phyloP scores from a whole-genome alignment of 2,329 filamentous ascomycete genomes.

The Fusarium coicis region DNA sequence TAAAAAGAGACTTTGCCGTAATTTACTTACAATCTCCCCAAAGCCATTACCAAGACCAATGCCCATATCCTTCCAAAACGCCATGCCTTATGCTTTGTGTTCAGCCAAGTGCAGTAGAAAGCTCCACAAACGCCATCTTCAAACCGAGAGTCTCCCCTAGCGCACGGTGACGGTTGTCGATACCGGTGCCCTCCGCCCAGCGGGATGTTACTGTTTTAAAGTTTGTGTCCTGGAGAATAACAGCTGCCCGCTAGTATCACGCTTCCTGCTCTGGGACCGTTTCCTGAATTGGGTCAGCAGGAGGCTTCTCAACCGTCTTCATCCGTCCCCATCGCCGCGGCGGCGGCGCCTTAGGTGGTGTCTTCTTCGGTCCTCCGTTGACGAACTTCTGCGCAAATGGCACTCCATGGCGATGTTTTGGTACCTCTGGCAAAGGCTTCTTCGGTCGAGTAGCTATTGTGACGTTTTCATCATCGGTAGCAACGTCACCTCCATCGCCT shows the following conservation, averaged over 20 bases:
- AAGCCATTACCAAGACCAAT: not conserved
- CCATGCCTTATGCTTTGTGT: slow-evolving; percentile 36
- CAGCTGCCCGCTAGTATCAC: not conserved
- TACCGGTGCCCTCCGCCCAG: slow-evolving; percentile 5
- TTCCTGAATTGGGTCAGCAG: slow-evolving; percentile 45
- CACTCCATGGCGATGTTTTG: slow-evolving; percentile 65
- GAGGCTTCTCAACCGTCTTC: slow-evolving; percentile 48
- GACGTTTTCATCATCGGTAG: slow-evolving; percentile 36
- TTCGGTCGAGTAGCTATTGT: slow-evolving; percentile 50
- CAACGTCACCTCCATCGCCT: slow-evolving; percentile 43
- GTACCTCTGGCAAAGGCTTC: slow-evolving; percentile 64
- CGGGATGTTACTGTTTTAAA: slow-evolving; percentile 6
- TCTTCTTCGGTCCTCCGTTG: slow-evolving; percentile 52
- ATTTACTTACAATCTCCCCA: slow-evolving; percentile 21
- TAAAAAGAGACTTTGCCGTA: slow-evolving; percentile 20
- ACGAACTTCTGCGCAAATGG: slow-evolving; percentile 52
- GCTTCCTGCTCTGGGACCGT: slow-evolving; percentile 30
- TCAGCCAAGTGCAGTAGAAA: slow-evolving; percentile 28
- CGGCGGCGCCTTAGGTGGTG: slow-evolving; percentile 58
- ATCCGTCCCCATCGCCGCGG: slow-evolving; percentile 58
- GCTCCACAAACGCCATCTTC: slow-evolving; percentile 38
- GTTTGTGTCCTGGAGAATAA: not conserved
- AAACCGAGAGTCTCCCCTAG: slow-evolving; percentile 22
- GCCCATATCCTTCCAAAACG: slow-evolving; percentile 26
- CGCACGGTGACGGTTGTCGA: slow-evolving; percentile 4